Evolutionary conservation across 2,329 filamentous ascomycete species (phyloP).

Genomic region (Aspergillus candidus): DNA sequence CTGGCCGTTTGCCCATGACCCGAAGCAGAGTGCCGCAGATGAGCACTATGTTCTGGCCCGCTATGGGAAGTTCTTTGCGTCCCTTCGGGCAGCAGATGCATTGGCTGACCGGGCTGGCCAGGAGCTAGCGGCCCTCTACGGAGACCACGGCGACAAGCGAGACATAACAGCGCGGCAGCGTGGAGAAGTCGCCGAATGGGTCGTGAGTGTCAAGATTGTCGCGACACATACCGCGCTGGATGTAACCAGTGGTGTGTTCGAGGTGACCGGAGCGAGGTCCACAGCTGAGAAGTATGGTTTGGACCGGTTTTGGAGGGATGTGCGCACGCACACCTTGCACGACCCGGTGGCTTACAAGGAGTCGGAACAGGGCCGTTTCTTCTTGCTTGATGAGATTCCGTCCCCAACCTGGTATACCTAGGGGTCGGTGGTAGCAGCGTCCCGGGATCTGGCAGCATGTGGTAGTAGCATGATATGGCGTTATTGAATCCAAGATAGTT

Average conservation of each 20-base stretch:
- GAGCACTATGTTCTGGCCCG: conserved; percentile 61
- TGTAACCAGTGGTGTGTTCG: conserved; percentile 58
- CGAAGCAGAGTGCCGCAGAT: conserved; percentile 54
- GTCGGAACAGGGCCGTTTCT: conserved; percentile 54
- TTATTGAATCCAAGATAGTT: no score
- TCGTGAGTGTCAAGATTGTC: conserved; percentile 58
- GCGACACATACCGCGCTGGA: conserved; percentile 55
- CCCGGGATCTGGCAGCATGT: no score
- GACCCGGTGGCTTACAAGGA: conserved; percentile 65
- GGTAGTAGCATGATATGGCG: no score
- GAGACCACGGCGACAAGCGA: conserved; percentile 36
- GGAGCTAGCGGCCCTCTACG: conserved; percentile 46
- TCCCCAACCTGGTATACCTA: conserved; percentile 59
- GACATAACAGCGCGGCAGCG: conserved; percentile 47
- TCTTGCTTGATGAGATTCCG: conserved; percentile 52
- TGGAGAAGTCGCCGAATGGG: conserved; percentile 57
- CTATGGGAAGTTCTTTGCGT: conserved; percentile 59
- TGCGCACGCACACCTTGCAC: conserved; percentile 61
- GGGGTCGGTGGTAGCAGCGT: background rate
- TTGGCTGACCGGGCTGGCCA: conserved; percentile 53
- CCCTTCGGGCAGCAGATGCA: conserved; percentile 54
- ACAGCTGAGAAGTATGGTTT: conserved; percentile 55
- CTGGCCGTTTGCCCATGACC: conserved; percentile 60
- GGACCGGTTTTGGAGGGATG: conserved; percentile 61
- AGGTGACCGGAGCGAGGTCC: conserved; percentile 55